Evolutionary conservation across 129 eudicot genomes (phyloP).

Genomic region (Sambucus nigra): DNA sequence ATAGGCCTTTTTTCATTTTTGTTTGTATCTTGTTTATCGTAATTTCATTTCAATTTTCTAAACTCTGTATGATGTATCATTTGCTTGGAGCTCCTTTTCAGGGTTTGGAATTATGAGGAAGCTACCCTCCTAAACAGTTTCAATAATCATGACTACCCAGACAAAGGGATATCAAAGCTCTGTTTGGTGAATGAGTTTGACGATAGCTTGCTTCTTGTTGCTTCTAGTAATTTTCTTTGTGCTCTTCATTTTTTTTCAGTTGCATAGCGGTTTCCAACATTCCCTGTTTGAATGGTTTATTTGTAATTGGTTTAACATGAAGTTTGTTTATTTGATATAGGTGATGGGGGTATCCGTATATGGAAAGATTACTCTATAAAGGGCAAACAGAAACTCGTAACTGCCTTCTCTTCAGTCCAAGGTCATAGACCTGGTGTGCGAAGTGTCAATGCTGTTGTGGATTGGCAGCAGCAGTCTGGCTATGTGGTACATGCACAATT

Average conservation of each 20-base stretch:
- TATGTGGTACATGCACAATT: constrained; percentile 44
- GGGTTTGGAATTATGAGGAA: constrained; percentile 97
- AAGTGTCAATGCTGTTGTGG: constrained; percentile 83
- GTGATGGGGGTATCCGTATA: constrained; percentile 84
- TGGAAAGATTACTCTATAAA: constrained; percentile 74
- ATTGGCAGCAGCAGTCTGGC: constrained; percentile 99
- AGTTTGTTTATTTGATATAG: constrained; percentile 28
- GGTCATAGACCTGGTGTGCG: constrained; percentile 83
- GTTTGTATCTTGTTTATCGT: neutral
- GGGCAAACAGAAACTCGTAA: constrained; percentile 75
- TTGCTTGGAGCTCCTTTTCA: constrained; percentile 5
- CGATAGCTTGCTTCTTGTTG: constrained; percentile 90
- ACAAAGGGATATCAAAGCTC: constrained; percentile 83
- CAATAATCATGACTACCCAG: constrained; percentile 71
- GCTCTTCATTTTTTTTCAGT: neutral
- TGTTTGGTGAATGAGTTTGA: constrained; percentile 90
- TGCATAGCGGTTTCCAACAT: neutral
- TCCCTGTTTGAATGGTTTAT: neutral
- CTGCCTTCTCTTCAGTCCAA: constrained; percentile 86
- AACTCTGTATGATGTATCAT: neutral
- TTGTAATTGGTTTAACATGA: too few species aligned
- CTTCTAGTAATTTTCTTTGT: constrained; percentile 53
- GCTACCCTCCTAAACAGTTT: constrained; percentile 76
- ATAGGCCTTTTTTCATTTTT: neutral
- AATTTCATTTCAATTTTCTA: too few species aligned